A percentile compares a stretch with the other conserved stretches of the same genome.
Evolutionary conservation across 2,329 filamentous ascomycete genomes (phyloP).

Genomic region (Colletotrichum sublineola): DNA sequence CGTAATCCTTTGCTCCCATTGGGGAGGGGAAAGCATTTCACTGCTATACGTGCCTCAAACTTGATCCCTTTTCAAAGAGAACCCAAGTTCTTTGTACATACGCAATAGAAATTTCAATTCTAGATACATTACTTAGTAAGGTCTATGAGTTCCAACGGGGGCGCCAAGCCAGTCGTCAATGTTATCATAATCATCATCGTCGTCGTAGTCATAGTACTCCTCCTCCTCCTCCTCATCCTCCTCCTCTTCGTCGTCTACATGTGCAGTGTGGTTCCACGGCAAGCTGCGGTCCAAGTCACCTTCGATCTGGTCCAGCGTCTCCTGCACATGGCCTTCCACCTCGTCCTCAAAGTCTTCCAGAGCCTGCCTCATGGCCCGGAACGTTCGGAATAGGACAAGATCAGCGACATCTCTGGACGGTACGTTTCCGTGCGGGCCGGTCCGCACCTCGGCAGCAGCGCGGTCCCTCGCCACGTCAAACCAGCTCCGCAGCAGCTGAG

Average conservation of each 20-base stretch:
- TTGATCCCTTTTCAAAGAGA: no score
- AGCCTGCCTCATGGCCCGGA: not conserved
- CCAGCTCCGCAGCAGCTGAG: not conserved
- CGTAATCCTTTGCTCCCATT: no score
- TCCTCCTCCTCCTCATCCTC: no score
- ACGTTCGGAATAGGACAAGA: not conserved
- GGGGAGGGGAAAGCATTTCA: not conserved
- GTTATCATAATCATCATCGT: not conserved
- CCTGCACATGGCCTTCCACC: not conserved
- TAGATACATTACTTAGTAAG: not conserved
- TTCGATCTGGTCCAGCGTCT: not conserved
- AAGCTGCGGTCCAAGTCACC: not conserved
- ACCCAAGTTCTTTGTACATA: not conserved
- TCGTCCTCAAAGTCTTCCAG: not conserved
- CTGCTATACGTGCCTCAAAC: no score
- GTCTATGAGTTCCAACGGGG: not conserved
- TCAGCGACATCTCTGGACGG: not conserved
- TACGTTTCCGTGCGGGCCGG: not conserved
- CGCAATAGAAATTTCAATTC: not conserved
- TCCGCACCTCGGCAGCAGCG: not conserved
- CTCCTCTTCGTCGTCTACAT: rapidly evolving
- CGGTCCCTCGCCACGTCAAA: not conserved
- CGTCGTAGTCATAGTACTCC: not conserved
- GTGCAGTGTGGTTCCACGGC: not conserved
- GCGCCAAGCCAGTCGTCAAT: no score